Evolutionary conservation across 1,284 basidiomycete genomes (phyloP), one percentile per base, ranked within the genome.

Genomic region (Butyriboletus appendiculatus): DNA sequence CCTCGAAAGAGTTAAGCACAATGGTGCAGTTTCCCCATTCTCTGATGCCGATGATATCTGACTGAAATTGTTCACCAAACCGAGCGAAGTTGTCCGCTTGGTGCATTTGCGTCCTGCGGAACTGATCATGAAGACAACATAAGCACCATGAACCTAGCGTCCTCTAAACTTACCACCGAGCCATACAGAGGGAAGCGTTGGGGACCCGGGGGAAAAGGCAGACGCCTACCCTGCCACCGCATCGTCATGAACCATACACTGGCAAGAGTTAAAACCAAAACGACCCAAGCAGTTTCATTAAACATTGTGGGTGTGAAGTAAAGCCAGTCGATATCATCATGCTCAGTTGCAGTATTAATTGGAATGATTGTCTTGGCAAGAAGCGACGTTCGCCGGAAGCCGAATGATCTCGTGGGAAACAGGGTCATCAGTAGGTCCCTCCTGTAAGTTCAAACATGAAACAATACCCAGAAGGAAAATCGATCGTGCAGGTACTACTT

Each of bases 1-100:
- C 52, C n/a, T 53, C 52, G 32, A 53, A 53, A 14, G 52, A 53
- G 18, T 53, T 53, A 18, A 53, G 50, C 14, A 53, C 52, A 12
- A 53, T n/a, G 30, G 52, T 53, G 32, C 52, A 53, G 16, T 39
- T 38, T n/a, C 52, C 34, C 45, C 40, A 48, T 41, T 59, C 34
- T 34, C 1, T 42, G 42, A 53, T 49, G 14, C 47, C 50, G 9
- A 53, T 53, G 14, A 57, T 44, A 57, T 52, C 45, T 33, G 44
- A 53, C 10, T 45, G 50, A 24, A 53, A 44, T 11, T 34, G 42
- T 52, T 53, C 22, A n/a, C 50, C 50, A 20, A 53, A 53, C 41
- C 22, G 50, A 53, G 42, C 34, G 16, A 53, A 53, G 24, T 53
- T 53, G 42, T 53, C 50, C 18, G 50, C 52, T 34, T 53, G 52